Evolutionary conservation across 345 rosid genomes (phyloP), one percentile per base, ranked within the genome.

Genomic region (Lagerstroemia speciosa): DNA sequence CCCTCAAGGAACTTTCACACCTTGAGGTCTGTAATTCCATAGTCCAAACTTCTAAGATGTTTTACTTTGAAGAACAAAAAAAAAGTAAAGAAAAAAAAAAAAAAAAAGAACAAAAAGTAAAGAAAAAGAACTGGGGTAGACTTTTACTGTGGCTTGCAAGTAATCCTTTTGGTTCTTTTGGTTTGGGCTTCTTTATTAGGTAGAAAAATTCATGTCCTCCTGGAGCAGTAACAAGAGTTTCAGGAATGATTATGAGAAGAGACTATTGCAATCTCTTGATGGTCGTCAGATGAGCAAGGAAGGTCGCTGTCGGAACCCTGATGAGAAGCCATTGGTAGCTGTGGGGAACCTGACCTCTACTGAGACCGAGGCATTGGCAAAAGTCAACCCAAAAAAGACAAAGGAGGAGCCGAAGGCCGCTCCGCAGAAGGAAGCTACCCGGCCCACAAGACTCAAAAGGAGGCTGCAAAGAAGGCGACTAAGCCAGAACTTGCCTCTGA

Each of bases 181-280:
- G 12, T 52, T 57, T 36, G 5, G 38, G 38, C 38, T 36, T 36
- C 38, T 36, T 1, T 5, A 26, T 46, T 67, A 91, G 98, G 83
- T 79, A 66, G 98, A 88, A 67, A 89, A 89, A 65, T 89, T 87
- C 73, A 78, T 91, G 79, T 78, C 87, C 66, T 85, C 79, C 65
- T 94, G 99, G 99, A 75, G 74, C 67, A 75, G 72, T 30, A 76
- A 79, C 76, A 88, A 89, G 78, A 79, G 81, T 64, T 83, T 88
- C 76, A 84, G 98, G 84, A 95, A 92, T 45, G 96, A 91, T 74
- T 93, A 91, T 22, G 80, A 84, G 82, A 87, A 85, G 72, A 78
- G 96, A 76, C 69, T 87, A 41, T 68, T 84, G 75, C 64, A 75
- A 62, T 93, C 97, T 22, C 73, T 86, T 67, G 89, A 91, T 72